These are phyloP conservation scores for Babesia sp. DNA, from an alignment of 169 alveolate genomes.

Conservation along the genomic window DNA sequence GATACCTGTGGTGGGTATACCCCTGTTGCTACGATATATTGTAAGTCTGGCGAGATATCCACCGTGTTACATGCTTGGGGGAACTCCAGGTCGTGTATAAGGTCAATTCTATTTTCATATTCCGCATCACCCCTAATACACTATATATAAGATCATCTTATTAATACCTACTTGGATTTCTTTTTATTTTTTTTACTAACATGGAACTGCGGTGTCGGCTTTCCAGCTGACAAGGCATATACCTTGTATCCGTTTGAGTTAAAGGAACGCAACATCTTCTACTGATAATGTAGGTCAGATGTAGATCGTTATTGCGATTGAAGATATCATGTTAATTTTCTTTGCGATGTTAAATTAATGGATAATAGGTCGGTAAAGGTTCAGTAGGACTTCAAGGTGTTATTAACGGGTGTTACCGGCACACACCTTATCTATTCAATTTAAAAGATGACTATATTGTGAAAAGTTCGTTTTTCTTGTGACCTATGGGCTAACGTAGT, in stretches of 20 bases:
- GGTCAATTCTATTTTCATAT: slow-evolving; percentile 60
- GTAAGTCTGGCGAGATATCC: slow-evolving; percentile 71
- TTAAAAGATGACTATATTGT: too few species aligned
- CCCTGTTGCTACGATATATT: slow-evolving; percentile 74
- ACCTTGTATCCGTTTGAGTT: slow-evolving; percentile 68
- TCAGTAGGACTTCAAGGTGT: too few species aligned
- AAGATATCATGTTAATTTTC: too few species aligned
- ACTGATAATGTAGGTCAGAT: too few species aligned
- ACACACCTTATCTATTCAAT: not conserved
- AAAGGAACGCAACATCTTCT: slow-evolving; percentile 54
- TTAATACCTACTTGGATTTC: slow-evolving; percentile 39
- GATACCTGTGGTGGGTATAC: slow-evolving; percentile 76
- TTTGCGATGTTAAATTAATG: too few species aligned
- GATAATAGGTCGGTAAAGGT: too few species aligned
- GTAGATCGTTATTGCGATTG: too few species aligned
- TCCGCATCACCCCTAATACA: slow-evolving; percentile 46
- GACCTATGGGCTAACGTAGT: too few species aligned
- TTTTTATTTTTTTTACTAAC: slow-evolving; percentile 24
- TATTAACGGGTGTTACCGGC: not conserved
- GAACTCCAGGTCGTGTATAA: slow-evolving; percentile 77
- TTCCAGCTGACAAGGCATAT: slow-evolving; percentile 65
- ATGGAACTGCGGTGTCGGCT: slow-evolving; percentile 54
- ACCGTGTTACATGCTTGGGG: slow-evolving; percentile 74
- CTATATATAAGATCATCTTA: not conserved
- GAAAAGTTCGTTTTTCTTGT: too few species aligned